Base-by-base conservation (phyloP, 2,329 filamentous ascomycete genomes). In the Sporothrix protearum region DNA sequence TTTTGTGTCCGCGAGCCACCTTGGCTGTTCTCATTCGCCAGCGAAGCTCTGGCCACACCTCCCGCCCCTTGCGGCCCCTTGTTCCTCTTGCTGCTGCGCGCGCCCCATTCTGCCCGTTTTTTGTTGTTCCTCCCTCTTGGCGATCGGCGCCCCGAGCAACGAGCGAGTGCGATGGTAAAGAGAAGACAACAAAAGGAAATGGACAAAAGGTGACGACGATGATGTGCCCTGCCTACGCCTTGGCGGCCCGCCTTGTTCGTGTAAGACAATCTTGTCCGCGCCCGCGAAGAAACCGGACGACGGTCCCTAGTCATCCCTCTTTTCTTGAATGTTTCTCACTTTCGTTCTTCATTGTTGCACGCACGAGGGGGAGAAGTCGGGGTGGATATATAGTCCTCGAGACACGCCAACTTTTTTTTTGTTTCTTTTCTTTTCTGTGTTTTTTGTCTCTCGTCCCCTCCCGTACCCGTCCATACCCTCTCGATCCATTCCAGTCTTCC, bases 191-290 rank as follows among this genome's bases (percentile, higher is more conserved):
- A 63, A 70, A 33, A 36, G 63, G n/a, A 25, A 39, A 19, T 28
- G n/a, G 6, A 63, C 16, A n/a, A 42, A 42, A 22, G 10, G 28
- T 45, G 30, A 28, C 55, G 25, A 33, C 57, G 33, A 63, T 51
- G 57, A 63, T 53, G 68, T 39, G n/a, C 57, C 42, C 42, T 70
- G 68, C 42, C 42, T 70, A 55, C 68, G 47, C 53, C 68, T 51
- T 61, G 55, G 68, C 68, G 47, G 53, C 68, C 59, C 57, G 68
- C 68, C 68, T 70, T 61, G 55, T 39, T 30, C 22, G 30, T 42
- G 57, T 61, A 33, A 61, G 57, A 42, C 57, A 61, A 42, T 14
- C 42, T 16, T 47, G 42, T 47, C 42, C 42, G 9, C 39, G 42
- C 3, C 42, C 30, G 57, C 57, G 33, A 36, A 39, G 57, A 61